Conservation (phyloP, 345 rosid species). For the Populus ilicifolia region DNA sequence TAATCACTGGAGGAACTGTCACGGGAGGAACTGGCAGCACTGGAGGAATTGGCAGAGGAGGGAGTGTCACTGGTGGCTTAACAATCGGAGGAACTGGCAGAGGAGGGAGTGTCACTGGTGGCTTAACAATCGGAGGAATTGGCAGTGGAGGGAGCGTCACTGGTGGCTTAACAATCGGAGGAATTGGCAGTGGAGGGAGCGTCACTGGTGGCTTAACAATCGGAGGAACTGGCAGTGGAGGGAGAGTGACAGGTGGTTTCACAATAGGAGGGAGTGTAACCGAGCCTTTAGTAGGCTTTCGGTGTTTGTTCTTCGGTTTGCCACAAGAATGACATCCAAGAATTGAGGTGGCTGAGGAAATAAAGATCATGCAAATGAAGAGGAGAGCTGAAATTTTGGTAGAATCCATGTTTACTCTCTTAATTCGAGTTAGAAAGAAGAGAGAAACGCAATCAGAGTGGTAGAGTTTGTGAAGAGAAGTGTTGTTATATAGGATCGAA, state of each 20-base stretch:
- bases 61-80: slow-evolving; percentile 1
- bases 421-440: background rate
- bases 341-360: slow-evolving; percentile 51
- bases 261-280: slow-evolving; percentile 10
- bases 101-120: slow-evolving; percentile 14
- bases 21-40: slow-evolving; percentile 13
- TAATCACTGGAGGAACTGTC: slow-evolving; percentile 5
- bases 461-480: slow-evolving; percentile 15
- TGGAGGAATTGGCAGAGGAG: background rate
- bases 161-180: slow-evolving; percentile 16
- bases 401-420: slow-evolving; percentile 38
- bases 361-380: slow-evolving; percentile 49
- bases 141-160: background rate
- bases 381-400: slow-evolving; percentile 51
- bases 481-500: slow-evolving; percentile 35
- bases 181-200: slow-evolving; percentile 28
- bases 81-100: slow-evolving; percentile 16
- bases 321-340: slow-evolving; percentile 60
- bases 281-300: slow-evolving; percentile 2
- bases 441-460: background rate
- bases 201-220: slow-evolving; percentile 18
- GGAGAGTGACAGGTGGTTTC: slow-evolving; percentile 18
- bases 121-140: slow-evolving; percentile 15
- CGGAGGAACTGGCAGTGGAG: slow-evolving; percentile 32
- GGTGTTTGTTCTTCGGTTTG: slow-evolving; percentile 37